Evolutionary conservation across 768 basidiomycete species (phyloP).

Genomic region (Coprinopsis sp.): DNA sequence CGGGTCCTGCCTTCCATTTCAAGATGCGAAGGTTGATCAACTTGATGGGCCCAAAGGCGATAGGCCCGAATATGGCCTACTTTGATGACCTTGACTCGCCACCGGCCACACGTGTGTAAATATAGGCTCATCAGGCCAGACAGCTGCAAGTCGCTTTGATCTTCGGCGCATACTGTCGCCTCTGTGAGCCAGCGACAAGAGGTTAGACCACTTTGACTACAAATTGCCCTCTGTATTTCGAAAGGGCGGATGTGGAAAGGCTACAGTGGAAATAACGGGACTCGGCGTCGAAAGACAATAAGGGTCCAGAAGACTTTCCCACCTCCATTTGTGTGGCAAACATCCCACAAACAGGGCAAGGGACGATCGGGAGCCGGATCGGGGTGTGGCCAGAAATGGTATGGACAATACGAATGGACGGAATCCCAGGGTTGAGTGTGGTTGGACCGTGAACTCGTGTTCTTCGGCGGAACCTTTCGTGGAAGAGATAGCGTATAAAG

Average conservation of each 20-base stretch:
- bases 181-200: too few relatives aligned
- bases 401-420: too few relatives aligned
- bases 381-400: not conserved
- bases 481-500: conserved; percentile 44
- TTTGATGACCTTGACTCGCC: too few relatives aligned
- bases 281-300: conserved; percentile 3
- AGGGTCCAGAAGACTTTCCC: not conserved
- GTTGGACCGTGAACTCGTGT: conserved; percentile 23
- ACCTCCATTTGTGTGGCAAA: conserved; percentile 1
- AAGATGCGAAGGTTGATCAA: too few relatives aligned
- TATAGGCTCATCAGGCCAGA: too few relatives aligned
- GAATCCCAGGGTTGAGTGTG: not conserved
- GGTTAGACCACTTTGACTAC: not conserved
- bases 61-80: too few relatives aligned
- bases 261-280: not conserved
- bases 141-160: too few relatives aligned
- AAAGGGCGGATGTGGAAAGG: not conserved
- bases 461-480: conserved; percentile 35
- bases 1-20: not conserved
- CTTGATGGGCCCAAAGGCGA: too few relatives aligned
- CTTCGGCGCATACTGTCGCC: too few relatives aligned
- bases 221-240: not conserved
- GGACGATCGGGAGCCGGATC: not conserved
- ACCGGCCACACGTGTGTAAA: too few relatives aligned
- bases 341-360: not conserved